Conservation (phyloP, 148 eudicot genomes). For the Pharnaceum exiguum region DNA sequence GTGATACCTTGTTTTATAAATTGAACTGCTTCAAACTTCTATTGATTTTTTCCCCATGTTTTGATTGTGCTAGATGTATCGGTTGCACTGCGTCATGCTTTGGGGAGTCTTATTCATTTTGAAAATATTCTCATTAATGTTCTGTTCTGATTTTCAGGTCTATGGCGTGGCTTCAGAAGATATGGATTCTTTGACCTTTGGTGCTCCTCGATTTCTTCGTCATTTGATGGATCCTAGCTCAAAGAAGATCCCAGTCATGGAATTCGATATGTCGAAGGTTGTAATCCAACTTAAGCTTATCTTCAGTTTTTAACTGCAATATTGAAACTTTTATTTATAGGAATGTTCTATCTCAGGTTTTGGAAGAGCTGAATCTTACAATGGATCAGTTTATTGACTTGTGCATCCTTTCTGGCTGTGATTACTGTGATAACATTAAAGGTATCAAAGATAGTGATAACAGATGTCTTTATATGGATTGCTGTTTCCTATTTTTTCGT, state of each 20-base stretch:
- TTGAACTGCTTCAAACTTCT: background rate
- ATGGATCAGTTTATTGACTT: slow-evolving; percentile 99
- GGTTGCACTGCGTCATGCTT: background rate
- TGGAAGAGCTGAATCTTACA: slow-evolving; percentile 82
- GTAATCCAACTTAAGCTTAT: background rate
- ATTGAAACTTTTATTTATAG: background rate
- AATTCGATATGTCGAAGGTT: slow-evolving; percentile 94
- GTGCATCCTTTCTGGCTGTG: slow-evolving; percentile 97
- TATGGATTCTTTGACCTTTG: slow-evolving; percentile 97
- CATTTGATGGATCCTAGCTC: slow-evolving; percentile 99
- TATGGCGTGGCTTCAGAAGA: slow-evolving; percentile 98
- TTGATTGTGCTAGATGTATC: background rate
- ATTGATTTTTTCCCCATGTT: too few relatives aligned
- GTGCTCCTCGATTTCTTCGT: slow-evolving; percentile 91
- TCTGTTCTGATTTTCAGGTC: slow-evolving; percentile 41
- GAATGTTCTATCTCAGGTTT: slow-evolving; percentile 44
- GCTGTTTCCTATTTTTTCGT: too few relatives aligned
- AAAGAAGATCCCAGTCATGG: slow-evolving; percentile 94
- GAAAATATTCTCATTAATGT: background rate
- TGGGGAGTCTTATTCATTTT: background rate
- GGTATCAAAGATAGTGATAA: too few relatives aligned
- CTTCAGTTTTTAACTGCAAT: background rate
- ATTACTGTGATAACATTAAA: slow-evolving; percentile 92
- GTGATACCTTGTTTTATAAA: slow-evolving; percentile 12
- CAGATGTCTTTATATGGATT: too few relatives aligned